Conservation (phyloP, 129 eudicot species). For the Pittosporum tobira region DNA sequence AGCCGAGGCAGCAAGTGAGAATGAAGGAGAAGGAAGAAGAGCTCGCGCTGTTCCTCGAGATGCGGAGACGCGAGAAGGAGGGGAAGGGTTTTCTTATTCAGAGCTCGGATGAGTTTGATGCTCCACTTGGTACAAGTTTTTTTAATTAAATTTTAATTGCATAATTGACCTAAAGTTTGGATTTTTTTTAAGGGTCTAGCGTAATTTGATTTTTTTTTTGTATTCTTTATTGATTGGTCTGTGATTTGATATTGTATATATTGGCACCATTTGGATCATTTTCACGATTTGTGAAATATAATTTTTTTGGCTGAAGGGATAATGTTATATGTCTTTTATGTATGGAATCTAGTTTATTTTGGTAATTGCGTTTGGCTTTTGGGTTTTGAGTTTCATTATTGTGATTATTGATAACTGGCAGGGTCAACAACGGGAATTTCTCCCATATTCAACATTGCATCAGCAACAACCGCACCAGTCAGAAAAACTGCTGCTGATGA, state of each 20-base stretch:
- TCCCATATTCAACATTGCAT: constrained; percentile 42
- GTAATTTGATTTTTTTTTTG: too few relatives aligned
- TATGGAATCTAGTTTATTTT: not conserved
- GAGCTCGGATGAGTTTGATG: constrained; percentile 58
- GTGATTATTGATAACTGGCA: constrained; percentile 16
- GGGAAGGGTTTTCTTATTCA: constrained; percentile 50
- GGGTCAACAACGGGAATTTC: constrained; percentile 58
- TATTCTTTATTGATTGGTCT: not conserved
- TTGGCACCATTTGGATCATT: not conserved
- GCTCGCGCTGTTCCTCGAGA: constrained; percentile 73
- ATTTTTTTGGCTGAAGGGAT: not conserved
- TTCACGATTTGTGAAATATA: not conserved
- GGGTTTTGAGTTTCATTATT: not conserved
- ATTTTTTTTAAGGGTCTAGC: not conserved
- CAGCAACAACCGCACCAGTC: constrained; percentile 33
- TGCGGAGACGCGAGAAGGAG: constrained; percentile 82
- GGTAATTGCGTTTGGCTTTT: not conserved
- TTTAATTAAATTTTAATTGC: too few relatives aligned
- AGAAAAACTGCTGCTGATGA: constrained; percentile 78
- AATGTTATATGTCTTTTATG: not conserved
- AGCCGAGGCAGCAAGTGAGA: constrained; percentile 41
- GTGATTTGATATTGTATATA: not conserved
- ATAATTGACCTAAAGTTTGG: too few relatives aligned
- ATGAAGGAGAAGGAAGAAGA: constrained; percentile 85
- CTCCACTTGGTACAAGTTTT: constrained; percentile 45